Evolutionary conservation across 495 filamentous ascomycete genomes (phyloP), one percentile per base, ranked within the genome.

Genomic region (Penicillium canescens): DNA sequence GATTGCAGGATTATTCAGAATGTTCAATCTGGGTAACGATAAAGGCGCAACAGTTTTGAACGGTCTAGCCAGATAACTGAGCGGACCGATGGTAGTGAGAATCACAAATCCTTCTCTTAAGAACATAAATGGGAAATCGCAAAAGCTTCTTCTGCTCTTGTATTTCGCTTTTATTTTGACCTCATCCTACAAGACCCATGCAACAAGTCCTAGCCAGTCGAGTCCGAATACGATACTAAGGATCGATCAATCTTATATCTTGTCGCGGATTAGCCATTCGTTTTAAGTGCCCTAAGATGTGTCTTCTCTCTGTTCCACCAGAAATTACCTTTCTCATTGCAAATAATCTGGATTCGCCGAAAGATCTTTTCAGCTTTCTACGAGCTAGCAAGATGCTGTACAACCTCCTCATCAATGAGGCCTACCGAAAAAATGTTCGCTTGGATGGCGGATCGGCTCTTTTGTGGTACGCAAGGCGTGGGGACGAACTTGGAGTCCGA

Each of bases 401-500:
- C 14, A 16, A 41, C 20, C 12, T 41, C 38, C 38, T 41, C 3
- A 41, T 21, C 38, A 18, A 41, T 21, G 38, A 41, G 42, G 31
- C 49, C 8, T 55, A 48, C 35, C 2, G 14, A 21, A 42, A 8
- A 13, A 31, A 49, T 39, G 20, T 43, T 24, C 33, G 36, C 34
- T 13, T n/a, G 2, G 45, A 49, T 33, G 39, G 52, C 28, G 52
- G 52, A 31, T 55, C 52, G 24, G 52, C 46, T 13, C 45, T 55
- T 44, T 46, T 55, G 21, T 55, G 45, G 52, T 49, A 55, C n/a
- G 37, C 45, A n/a, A 41, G 45, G 20, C 26, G 42, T n/a, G 52
- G 52, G n/a, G 34, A 55, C 24, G 44, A 43, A 37, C 2, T 3
- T n/a, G 45, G 52, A 14, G 28, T 55, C 12, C 44, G 34, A 28